phyloP scores from a whole-genome alignment of 2,329 filamentous ascomycete genomes.

The Pseudopithomyces chartarum region DNA sequence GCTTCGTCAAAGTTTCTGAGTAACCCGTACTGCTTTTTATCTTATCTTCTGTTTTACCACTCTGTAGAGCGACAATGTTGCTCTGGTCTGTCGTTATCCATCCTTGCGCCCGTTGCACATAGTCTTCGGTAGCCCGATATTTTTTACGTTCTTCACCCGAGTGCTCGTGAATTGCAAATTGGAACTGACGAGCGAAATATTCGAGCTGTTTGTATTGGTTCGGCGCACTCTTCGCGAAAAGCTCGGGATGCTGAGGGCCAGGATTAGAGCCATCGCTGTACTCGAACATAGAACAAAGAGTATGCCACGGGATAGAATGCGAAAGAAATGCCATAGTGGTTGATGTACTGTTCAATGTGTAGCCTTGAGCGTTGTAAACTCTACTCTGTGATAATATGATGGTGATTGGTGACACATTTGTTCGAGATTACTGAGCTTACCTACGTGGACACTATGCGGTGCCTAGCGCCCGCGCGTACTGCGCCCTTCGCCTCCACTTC shows the following conservation, averaged over 20 bases:
- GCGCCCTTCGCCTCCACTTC: too few species aligned
- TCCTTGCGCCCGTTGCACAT: background rate
- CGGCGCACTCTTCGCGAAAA: background rate
- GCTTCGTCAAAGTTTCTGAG: background rate
- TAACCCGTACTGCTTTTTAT: background rate
- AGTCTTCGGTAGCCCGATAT: background rate
- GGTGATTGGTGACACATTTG: too few species aligned
- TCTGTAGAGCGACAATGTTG: background rate
- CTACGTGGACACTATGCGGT: too few species aligned
- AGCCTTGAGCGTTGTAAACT: too few species aligned
- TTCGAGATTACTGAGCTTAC: too few species aligned
- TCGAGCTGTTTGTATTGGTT: background rate
- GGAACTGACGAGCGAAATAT: background rate
- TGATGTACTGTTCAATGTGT: too few species aligned
- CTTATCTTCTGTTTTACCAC: background rate
- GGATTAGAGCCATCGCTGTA: background rate
- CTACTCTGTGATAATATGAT: too few species aligned
- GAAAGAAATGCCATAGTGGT: background rate
- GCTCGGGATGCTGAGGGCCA: background rate
- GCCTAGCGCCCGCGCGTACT: too few species aligned
- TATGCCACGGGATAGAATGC: background rate
- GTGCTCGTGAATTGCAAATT: background rate
- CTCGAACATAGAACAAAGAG: background rate
- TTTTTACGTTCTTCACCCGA: background rate
- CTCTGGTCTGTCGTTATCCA: background rate